Base-by-base conservation (phyloP, 331 rosid genomes). In the Prunus yedoensis region DNA sequence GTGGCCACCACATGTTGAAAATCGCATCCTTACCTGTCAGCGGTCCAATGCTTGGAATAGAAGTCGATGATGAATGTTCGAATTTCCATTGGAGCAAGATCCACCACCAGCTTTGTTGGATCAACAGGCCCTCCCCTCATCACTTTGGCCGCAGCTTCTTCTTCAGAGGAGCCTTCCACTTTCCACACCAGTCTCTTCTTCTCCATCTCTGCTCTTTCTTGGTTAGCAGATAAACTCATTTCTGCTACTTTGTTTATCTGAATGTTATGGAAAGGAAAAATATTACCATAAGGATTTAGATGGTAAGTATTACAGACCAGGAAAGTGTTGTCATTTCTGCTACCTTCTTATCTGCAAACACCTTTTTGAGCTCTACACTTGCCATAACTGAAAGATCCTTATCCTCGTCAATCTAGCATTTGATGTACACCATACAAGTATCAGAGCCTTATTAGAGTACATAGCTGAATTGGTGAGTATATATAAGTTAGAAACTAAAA, bases 161-260 rank as follows among this genome's bases (percentile, higher is more conserved):
- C 69, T 59, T 17, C 75, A 67, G 74, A n/a, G 12, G 82, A 81
- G 27, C 86, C 96, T 90, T 84, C 83, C 35, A 81, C 92, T 83
- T 88, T 76, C 97, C 97, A 92, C 16, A 78, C 86, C 51, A 92
- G 74, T 74, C 94, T 83, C 81, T 87, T 92, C 78, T 73, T 88
- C 85, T 92, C 96, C 97, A 92, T 92, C 70, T 83, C 90, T 50
- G 68, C 69, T 84, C 94, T 87, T 85, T 68, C 91, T 87, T 92
- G 97, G 82, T 88, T 90, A n/a, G 90, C 96, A 28, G 93, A 87
- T 76, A 92, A 85, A 70, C 94, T 92, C 74, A 38, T 84, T 82
- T 88, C 96, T 35, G 84, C 81, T 66, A 84, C 38, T 62, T 89
- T 78, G 49, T 18, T 84, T 81, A 88, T 82, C 97, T 92, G 87